Evolutionary conservation across 163 green algal species (phyloP).

Genomic region (Coccomyxa subellipsoidea): DNA sequence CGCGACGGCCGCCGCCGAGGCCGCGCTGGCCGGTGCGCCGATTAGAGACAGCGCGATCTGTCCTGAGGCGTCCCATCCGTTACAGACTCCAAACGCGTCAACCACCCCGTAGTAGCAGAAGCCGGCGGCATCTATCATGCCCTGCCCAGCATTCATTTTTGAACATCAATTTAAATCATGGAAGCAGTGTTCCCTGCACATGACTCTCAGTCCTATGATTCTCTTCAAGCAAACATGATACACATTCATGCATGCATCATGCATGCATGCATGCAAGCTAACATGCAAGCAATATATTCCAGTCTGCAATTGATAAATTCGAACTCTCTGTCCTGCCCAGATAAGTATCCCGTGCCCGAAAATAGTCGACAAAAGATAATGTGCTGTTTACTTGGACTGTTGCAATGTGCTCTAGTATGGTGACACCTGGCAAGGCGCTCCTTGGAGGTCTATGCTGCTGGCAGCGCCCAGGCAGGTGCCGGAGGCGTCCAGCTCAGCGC

Average conservation of each 20-base stretch:
- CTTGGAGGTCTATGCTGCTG: conserved; percentile 14
- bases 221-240: no score
- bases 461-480: conserved; percentile 15
- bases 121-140: conserved; percentile 16
- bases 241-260: background rate
- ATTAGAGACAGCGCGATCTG: background rate
- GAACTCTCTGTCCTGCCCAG: background rate
- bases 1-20: background rate
- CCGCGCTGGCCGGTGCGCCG: background rate
- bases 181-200: no score
- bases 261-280: background rate
- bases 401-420: background rate
- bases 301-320: background rate
- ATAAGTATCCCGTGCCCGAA: no score
- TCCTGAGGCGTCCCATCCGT: conserved; percentile 25
- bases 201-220: no score
- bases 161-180: background rate
- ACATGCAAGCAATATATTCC: background rate
- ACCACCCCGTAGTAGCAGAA: conserved; percentile 20
- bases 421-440: conserved; percentile 7
- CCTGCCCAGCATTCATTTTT: background rate
- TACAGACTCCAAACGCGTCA: conserved; percentile 27
- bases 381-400: background rate
- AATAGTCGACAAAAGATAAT: no score
- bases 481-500: conserved; percentile 15